Evolutionary conservation across 1,284 basidiomycete genomes (phyloP), one percentile per base, ranked within the genome.

Genomic region (Cystobasidium slooffiae): DNA sequence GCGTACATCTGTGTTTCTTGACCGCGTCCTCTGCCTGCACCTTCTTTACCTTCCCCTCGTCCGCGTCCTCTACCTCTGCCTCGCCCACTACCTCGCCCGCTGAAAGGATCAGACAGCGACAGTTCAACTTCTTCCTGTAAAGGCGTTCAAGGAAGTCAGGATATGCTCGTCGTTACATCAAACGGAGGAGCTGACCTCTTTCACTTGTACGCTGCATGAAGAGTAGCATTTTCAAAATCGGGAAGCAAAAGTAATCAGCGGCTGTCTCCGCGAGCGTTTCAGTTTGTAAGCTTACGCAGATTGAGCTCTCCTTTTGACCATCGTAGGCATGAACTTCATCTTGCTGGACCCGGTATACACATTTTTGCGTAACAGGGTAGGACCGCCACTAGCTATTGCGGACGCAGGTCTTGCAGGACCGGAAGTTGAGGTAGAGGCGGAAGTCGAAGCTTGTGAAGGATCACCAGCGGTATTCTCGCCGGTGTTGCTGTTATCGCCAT

Each of bases 321-420:
- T 75, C 6, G 59, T 67, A 3, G 75, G 75, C 61, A 46, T 72
- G 52, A 75, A 75, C 58, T 75, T 75, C 75, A 72, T 75, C 51
- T 66, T 66, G 47, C 37, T 68, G 12, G 56, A 62, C 6, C 41
- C 31, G 2, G 75, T 72, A 51, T 75, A 75, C 44, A 43, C 67
- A 31, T 59, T 67, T 22, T 65, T 69, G 63, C 75, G 68, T 47
- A 69, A 31, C 20, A 75, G 64, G 12, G 43, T 55, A 31, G 68
- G 18, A 4, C 41, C 69, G 20, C 53, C 24, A 65, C 20, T 49
- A 37, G 44, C 63, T 47, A 39, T n/a, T 3, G 49, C 24, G 18
- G 53, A 43, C 12, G 47, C 16, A 39, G 43, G 41, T 64, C 39
- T 39, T 16, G 67, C 12, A 8, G 37, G 37, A 9, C 53, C n/a